phyloP scores from a whole-genome alignment of 2,329 filamentous ascomycete genomes.

The Cadophora sp. region DNA sequence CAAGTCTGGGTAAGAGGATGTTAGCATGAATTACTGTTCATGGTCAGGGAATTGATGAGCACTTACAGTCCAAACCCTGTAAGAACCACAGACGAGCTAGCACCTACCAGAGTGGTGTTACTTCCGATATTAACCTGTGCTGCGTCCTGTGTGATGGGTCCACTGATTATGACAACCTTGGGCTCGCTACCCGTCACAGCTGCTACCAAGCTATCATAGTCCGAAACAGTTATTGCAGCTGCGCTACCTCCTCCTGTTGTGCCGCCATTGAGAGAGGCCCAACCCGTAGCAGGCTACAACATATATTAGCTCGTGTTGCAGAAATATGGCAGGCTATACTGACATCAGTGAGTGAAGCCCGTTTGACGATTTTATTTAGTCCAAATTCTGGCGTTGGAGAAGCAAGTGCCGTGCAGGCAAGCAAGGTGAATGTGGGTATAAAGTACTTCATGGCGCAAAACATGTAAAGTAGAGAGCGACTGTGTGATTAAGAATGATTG shows the following conservation, averaged over 20 bases:
- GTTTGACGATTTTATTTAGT: background rate
- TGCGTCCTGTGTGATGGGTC: constrained; percentile 50
- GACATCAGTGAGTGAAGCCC: background rate
- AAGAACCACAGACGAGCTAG: constrained; percentile 39
- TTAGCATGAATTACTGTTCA: too few species aligned
- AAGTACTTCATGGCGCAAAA: background rate
- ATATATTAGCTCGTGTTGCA: too few species aligned
- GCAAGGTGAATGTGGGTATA: background rate
- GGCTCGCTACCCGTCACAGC: constrained; percentile 55
- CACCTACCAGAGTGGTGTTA: constrained; percentile 59
- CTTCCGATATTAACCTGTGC: constrained; percentile 53
- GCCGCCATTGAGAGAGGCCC: constrained; percentile 26
- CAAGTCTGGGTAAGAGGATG: constrained; percentile 36
- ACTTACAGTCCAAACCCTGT: constrained; percentile 33
- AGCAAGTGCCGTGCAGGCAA: background rate
- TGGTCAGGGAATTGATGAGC: too few species aligned
- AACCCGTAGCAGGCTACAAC: constrained; percentile 3
- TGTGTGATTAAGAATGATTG: background rate
- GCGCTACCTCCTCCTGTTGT: constrained; percentile 53
- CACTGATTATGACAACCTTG: constrained; percentile 54
- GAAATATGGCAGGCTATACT: background rate
- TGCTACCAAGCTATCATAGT: constrained; percentile 55
- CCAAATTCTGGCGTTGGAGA: background rate
- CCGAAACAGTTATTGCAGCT: constrained; percentile 60
- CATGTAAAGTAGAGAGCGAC: background rate